Evolutionary conservation across 495 filamentous ascomycete species (phyloP), one percentile per base, ranked within the genome.

Genomic region (Podospora bellae-mahoneyi): DNA sequence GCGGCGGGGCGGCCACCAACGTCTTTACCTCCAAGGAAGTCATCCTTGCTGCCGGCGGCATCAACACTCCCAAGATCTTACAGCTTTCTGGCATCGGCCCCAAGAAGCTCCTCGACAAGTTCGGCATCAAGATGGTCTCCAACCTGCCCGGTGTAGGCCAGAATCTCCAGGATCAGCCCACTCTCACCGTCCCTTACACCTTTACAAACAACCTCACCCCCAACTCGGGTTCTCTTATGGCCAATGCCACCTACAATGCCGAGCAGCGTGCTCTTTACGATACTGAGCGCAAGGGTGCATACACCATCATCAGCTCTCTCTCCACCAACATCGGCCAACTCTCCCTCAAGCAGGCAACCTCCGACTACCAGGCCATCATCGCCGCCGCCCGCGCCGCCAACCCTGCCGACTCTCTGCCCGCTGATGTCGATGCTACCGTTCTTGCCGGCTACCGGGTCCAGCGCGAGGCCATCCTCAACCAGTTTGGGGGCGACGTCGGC

Each of bases 1-100:
- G 62, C 5, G 71, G 72, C 23, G 67, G 66, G 16, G 65, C 60
- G 2, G 54, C 27, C 62, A 30, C 68, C 3, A 75, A 55, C 7
- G 76, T 78, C 1, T 77, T 75, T 44, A 83, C 81, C 2, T 70
- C 72, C n/a, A 77, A 78, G 60, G 85, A 89, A 69, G 84, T 89
- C 39, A 83, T 89, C 65, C 64, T 89, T 16, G 81, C 84, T 9
- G 85, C 85, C 1, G 87, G 87, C 16, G 79, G 83, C n/a, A 63
- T 89, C 6, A 80, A 85, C 56, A 85, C 85, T 4, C 87, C 85
- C 19, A 85, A 88, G 66, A 77, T 88, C n/a, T 75, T 87, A 15
- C 81, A 93, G 64, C 85, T 90, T 28, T 93, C 90, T 57, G 92
- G 92, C 19, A 83, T 96, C 59, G 92, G 92, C 19, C 89, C 90